A percentile compares a stretch with the other conserved stretches of the same genome.
Conservation (phyloP, 768 basidiomycete species). For the Tylopilus balloui region DNA sequence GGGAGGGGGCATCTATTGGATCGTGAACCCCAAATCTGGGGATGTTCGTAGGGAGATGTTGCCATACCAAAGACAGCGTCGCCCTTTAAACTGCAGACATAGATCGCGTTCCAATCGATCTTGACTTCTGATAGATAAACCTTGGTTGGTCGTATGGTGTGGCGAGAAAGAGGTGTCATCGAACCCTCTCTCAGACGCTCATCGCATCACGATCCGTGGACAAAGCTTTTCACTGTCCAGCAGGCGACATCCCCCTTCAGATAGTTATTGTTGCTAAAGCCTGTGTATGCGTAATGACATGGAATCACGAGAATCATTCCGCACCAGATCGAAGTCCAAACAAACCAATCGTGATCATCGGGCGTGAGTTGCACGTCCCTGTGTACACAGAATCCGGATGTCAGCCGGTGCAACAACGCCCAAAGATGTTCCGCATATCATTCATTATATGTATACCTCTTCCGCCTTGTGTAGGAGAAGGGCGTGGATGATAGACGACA, state of each 20-base stretch:
- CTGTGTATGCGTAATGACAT: background rate
- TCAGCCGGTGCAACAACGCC: background rate
- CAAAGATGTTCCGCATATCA: background rate
- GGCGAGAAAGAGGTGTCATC: background rate
- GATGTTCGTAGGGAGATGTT: background rate
- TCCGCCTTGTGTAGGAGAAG: background rate
- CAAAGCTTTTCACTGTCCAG: background rate
- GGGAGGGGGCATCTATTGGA: background rate
- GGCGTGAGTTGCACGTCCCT: background rate
- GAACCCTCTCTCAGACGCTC: background rate
- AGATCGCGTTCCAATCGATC: background rate
- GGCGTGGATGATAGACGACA: background rate
- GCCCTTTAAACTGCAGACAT: background rate
- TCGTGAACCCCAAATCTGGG: background rate
- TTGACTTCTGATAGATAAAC: background rate
- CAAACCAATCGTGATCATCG: too few species aligned
- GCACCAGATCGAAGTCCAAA: conserved; percentile 3
- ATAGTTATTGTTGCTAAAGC: background rate
- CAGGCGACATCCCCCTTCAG: background rate
- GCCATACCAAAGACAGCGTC: background rate
- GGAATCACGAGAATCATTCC: background rate
- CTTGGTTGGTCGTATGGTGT: background rate
- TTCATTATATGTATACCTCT: conserved; percentile 2
- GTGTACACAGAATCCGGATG: background rate
- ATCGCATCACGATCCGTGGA: background rate